Percentiles rank a stretch among this genome's conserved stretches.
Conservation (phyloP, 2,329 filamentous ascomycete species). For the Myriangium duriaei region DNA sequence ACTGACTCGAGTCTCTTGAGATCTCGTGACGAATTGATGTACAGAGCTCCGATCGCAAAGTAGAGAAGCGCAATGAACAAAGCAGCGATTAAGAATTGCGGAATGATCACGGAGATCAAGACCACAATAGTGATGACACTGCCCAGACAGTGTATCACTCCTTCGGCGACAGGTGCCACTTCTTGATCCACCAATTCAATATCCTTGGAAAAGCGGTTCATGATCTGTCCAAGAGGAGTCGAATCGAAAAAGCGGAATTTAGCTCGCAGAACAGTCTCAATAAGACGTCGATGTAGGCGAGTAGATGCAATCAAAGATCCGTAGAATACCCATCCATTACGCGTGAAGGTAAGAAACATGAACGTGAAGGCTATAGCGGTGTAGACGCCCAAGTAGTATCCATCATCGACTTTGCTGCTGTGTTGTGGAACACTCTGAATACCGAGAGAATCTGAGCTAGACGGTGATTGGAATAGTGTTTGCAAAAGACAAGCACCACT, state of each 20-base stretch:
- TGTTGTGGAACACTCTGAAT: slow-evolving; percentile 4
- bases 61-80: slow-evolving; percentile 76
- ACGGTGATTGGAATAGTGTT: slow-evolving; percentile 19
- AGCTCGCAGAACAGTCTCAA: slow-evolving; percentile 69
- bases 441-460: slow-evolving; percentile 5
- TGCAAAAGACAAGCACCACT: slow-evolving; percentile 40
- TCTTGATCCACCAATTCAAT: slow-evolving; percentile 92
- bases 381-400: slow-evolving; percentile 76
- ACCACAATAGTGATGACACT: slow-evolving; percentile 73
- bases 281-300: slow-evolving; percentile 66
- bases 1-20: slow-evolving; percentile 91
- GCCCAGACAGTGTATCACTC: slow-evolving; percentile 52
- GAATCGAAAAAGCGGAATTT: slow-evolving; percentile 98
- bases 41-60: slow-evolving; percentile 71
- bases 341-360: slow-evolving; percentile 65
- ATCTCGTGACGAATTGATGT: slow-evolving; percentile 84
- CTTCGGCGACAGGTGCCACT: slow-evolving; percentile 81
- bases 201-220: slow-evolving; percentile 98
- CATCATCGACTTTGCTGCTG: slow-evolving; percentile 48
- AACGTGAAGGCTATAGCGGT: slow-evolving; percentile 66
- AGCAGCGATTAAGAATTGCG: slow-evolving; percentile 77
- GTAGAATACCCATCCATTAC: slow-evolving; percentile 83
- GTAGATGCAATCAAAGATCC: slow-evolving; percentile 82
- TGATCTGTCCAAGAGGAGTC: slow-evolving; percentile 86
- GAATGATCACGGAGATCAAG: slow-evolving; percentile 79